Base-by-base conservation (phyloP, 2,329 filamentous ascomycete genomes). In the Ilyonectria mors-panacis region DNA sequence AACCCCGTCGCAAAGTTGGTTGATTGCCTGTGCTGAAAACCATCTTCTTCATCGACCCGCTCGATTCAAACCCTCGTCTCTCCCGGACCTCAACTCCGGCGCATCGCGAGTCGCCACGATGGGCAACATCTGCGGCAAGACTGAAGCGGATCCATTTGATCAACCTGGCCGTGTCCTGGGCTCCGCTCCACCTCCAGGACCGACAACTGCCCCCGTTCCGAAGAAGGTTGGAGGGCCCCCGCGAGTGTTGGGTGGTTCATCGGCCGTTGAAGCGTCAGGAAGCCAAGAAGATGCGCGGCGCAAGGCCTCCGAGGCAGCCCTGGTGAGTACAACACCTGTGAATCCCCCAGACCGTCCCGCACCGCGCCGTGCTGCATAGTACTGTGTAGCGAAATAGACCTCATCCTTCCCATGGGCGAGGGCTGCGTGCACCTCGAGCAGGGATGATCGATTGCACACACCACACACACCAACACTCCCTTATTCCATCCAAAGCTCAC, bases 91-190 rank as follows among this genome's bases (percentile, higher is more conserved):
- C 10, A 23, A 8, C 56, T 13, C 26, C 26, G 2, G n/a, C 28
- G 3, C 35, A 10, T 50, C 45, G 9, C 26, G 19, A 26, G 9
- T 30, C 42, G 4, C 45, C 48, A 63, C 66, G 71, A 97, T 98
- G 95, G 95, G 95, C 66, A 95, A 94, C 80, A 87, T 94, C 82
- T 97, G 93, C 84, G 93, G 94, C 78, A 94, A 94, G 80, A 87
- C 93, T 90, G 80, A 89, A 35, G 83, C 88, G 69, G 90, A 93
- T 74, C 85, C 89, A 80, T 96, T 94, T 83, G 82, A 89, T 59
- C 88, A 89, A 60, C 91, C 92, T 55, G 94, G 94, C 66, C 92
- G 93, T 60, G 88, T 90, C 42, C 86, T 97, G 61, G 92, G 89
- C 72, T 85, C 90, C 42, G 84, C 76, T 28, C 73, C 76, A 17